Conservation (phyloP, 331 rosid genomes). For the Prunus yedoensis region DNA sequence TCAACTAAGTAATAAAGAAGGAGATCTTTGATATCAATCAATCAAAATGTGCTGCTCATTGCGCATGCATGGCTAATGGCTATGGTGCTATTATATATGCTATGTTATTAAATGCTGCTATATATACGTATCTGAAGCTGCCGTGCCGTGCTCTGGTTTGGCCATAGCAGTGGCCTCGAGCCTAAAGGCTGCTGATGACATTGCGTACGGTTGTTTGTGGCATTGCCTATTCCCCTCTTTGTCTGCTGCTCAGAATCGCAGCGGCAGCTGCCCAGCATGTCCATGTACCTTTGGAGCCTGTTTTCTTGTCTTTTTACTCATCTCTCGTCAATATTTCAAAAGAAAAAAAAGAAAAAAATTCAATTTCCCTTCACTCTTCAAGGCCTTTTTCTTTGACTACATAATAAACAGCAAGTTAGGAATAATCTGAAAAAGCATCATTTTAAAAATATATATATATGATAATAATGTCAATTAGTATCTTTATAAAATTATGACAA, state of each 20-base stretch:
- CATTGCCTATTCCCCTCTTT: slow-evolving; percentile 24
- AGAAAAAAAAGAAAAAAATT: no score
- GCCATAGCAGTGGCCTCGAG: neutral
- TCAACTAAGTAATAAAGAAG: neutral
- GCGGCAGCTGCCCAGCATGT: neutral
- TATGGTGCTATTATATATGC: neutral
- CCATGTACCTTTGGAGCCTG: neutral
- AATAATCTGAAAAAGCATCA: no score
- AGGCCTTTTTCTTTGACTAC: no score
- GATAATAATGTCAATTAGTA: no score
- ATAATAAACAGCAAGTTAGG: no score
- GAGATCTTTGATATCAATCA: neutral
- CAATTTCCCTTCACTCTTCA: no score
- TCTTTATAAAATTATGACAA: no score
- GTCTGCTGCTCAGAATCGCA: slow-evolving; percentile 27
- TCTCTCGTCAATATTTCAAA: no score
- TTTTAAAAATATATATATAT: no score
- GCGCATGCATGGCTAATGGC: neutral
- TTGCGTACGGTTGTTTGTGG: slow-evolving; percentile 24
- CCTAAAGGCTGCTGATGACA: slow-evolving; percentile 25
- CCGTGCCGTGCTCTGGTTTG: neutral
- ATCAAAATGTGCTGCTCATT: neutral
- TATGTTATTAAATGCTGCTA: no score
- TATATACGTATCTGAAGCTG: neutral
- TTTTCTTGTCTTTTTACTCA: slow-evolving; percentile 2